Percentiles rank a stretch among this genome's conserved stretches.
Evolutionary conservation across 352 stramenopile species (phyloP).

Genomic region (Peronospora farinosa): DNA sequence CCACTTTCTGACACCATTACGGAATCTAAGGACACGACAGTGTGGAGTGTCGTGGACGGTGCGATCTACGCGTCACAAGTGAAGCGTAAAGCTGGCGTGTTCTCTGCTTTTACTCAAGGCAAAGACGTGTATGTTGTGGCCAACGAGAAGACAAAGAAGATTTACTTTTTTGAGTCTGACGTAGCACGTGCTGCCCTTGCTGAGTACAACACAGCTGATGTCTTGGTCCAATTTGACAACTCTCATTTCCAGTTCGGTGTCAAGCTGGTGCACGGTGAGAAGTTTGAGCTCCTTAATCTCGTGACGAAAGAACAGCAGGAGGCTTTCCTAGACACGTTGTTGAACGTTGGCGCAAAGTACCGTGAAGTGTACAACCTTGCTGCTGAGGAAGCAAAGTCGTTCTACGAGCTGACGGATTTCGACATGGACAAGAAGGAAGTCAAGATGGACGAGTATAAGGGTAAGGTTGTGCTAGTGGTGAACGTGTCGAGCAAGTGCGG

Average conservation of each 20-base stretch:
- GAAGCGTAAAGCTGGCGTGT: conserved; percentile 57
- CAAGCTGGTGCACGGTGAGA: conserved; percentile 35
- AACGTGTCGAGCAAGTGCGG: conserved; percentile 85
- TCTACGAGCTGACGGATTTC: conserved; percentile 79
- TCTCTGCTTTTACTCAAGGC: conserved; percentile 46
- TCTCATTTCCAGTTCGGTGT: conserved; percentile 42
- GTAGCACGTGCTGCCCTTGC: conserved; percentile 22
- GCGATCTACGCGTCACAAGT: conserved; percentile 36
- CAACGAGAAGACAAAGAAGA: conserved; percentile 38
- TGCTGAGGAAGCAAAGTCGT: conserved; percentile 36
- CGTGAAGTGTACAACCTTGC: conserved; percentile 35
- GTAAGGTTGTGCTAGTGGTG: conserved; percentile 60
- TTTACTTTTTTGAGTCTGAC: conserved; percentile 43
- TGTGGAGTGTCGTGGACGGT: conserved; percentile 34
- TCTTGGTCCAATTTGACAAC: conserved; percentile 41
- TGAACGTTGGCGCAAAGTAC: conserved; percentile 40
- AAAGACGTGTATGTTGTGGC: conserved; percentile 49
- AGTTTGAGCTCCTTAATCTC: conserved; percentile 39
- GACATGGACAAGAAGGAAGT: conserved; percentile 70
- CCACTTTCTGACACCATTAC: conserved; percentile 32
- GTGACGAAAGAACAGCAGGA: conserved; percentile 43
- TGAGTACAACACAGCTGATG: conserved; percentile 29
- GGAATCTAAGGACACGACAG: conserved; percentile 27
- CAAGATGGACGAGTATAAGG: conserved; percentile 59
- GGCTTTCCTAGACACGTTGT: conserved; percentile 43